Conservation (phyloP, 805 yeast species). For the Lipomyces japonicus region DNA sequence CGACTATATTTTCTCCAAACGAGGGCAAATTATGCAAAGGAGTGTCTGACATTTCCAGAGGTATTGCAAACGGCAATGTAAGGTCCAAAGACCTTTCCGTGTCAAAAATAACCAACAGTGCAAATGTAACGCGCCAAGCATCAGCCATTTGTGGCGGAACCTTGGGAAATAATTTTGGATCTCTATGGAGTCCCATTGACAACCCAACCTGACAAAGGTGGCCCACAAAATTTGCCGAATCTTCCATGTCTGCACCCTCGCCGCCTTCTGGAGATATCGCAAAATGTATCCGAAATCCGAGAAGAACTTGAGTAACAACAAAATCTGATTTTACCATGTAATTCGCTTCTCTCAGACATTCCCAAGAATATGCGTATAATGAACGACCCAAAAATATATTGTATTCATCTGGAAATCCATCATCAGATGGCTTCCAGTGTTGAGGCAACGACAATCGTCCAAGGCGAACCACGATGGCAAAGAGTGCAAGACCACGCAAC, state of each 20-base stretch:
- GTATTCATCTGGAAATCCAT: constrained; percentile 19
- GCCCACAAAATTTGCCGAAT: constrained; percentile 27
- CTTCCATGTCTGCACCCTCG: constrained; percentile 27
- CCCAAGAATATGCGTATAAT: constrained; percentile 20
- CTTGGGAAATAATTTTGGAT: constrained; percentile 28
- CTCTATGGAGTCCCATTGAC: constrained; percentile 35
- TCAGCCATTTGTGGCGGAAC: constrained; percentile 25
- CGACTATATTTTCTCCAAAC: constrained; percentile 2
- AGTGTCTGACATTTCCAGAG: constrained; percentile 21
- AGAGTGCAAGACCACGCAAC: constrained; percentile 27
- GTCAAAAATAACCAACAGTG: constrained; percentile 29
- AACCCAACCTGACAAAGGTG: constrained; percentile 30
- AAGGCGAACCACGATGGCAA: constrained; percentile 25
- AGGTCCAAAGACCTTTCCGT: constrained; percentile 28
- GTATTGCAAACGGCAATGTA: constrained; percentile 16
- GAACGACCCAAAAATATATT: constrained; percentile 9
- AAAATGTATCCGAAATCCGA: constrained; percentile 30
- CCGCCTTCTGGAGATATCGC: constrained; percentile 26
- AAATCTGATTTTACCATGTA: constrained; percentile 18
- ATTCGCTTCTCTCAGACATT: constrained; percentile 13
- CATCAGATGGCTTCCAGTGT: constrained; percentile 27
- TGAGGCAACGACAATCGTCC: constrained; percentile 27
- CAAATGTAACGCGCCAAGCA: constrained; percentile 33
- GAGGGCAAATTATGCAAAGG: constrained; percentile 2
- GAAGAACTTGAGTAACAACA: constrained; percentile 22